A percentile compares a stretch with the other conserved stretches of the same genome.
Evolutionary conservation across 371 early-diverging fungal genomes (phyloP).

Genomic region (Apophysomyces ossiformis): DNA sequence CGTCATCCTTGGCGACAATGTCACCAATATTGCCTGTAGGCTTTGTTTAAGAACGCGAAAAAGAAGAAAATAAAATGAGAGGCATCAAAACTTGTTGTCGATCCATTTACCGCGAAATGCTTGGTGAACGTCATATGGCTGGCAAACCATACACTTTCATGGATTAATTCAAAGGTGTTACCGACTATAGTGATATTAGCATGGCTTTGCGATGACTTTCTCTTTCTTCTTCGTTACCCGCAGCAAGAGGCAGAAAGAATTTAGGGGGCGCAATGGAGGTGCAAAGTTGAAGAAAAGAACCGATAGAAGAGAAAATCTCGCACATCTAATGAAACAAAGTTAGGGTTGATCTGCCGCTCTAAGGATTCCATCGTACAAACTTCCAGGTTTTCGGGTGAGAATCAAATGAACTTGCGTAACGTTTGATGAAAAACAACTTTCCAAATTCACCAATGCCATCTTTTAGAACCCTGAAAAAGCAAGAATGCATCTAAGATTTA

Average conservation of each 20-base stretch:
- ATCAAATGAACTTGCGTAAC: constrained; percentile 71
- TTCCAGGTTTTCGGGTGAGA: constrained; percentile 81
- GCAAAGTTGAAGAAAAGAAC: constrained; percentile 65
- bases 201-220: neutral
- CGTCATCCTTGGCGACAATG: constrained; percentile 76
- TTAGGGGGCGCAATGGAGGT: constrained; percentile 58
- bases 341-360: neutral
- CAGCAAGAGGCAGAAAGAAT: constrained; percentile 65
- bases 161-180: constrained; percentile 64
- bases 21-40: constrained; percentile 70
- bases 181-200: constrained; percentile 39
- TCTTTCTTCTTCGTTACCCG: constrained; percentile 29
- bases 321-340: constrained; percentile 40
- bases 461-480: constrained; percentile 57
- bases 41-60: constrained; percentile 23
- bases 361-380: constrained; percentile 44
- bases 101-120: constrained; percentile 59
- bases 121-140: constrained; percentile 79
- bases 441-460: constrained; percentile 77
- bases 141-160: constrained; percentile 70
- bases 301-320: constrained; percentile 54
- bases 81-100: constrained; percentile 2
- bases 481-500: neutral
- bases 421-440: constrained; percentile 75
- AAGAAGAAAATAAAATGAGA: neutral